Evolutionary conservation across 768 basidiomycete genomes (phyloP).

Genomic region (Strobilomyces dryophilus): DNA sequence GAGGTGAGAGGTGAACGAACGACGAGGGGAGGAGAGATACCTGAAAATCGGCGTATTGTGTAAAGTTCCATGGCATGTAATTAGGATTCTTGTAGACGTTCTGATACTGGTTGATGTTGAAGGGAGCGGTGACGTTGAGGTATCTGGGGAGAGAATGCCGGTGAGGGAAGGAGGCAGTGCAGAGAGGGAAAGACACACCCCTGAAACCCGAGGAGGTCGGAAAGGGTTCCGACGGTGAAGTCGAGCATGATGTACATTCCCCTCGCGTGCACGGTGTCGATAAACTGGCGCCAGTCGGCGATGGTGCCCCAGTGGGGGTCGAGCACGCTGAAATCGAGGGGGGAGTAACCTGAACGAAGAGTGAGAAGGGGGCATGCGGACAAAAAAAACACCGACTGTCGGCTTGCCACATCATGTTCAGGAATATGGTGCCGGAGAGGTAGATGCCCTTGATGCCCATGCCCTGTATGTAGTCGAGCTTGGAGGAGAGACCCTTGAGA

Average conservation of each 20-base stretch:
- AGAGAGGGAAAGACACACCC: constrained; percentile 48
- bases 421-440: constrained; percentile 87
- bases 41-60: constrained; percentile 78
- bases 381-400: constrained; percentile 63
- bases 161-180: constrained; percentile 10
- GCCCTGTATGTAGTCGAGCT: constrained; percentile 83
- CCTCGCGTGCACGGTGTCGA: constrained; percentile 72
- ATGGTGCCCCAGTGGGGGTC: constrained; percentile 93
- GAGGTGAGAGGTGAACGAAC: not conserved
- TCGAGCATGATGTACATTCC: constrained; percentile 93
- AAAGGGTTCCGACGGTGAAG: constrained; percentile 93
- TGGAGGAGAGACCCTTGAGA: constrained; percentile 67
- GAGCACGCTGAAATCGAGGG: constrained; percentile 83
- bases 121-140: constrained; percentile 78
- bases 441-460: constrained; percentile 86
- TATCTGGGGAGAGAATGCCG: constrained; percentile 37
- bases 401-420: constrained; percentile 97
- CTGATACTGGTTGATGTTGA: constrained; percentile 68
- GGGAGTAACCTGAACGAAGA: constrained; percentile 68
- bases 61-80: constrained; percentile 83
- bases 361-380: not conserved
- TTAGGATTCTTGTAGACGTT: constrained; percentile 69
- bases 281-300: constrained; percentile 69
- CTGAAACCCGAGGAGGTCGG: constrained; percentile 79
- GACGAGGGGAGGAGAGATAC: constrained; percentile 33